Evolutionary conservation across 208 protist species (phyloP), one percentile per base, ranked within the genome.

Genomic region (Trypanosoma avium): DNA sequence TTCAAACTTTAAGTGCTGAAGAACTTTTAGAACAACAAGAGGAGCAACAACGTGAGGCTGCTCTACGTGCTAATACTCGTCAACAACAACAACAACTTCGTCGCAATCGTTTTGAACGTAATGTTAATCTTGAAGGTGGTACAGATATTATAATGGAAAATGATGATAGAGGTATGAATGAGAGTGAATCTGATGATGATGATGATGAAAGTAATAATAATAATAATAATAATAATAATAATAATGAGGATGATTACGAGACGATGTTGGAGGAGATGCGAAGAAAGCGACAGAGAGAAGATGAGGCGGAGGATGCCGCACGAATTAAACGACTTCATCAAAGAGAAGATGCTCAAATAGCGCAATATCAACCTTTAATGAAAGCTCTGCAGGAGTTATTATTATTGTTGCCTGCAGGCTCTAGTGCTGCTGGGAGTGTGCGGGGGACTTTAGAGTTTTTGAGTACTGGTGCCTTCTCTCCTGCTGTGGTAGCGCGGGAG

Each of bases 371-470:
- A 7, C 64, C 53, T 3, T 47, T 91, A 21, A 62, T 74, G 8
- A 66, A 63, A 1, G 76, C 82, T 3, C 43, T 94, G 19, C 64
- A 75, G 33, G 56, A 70, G 8, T n/a, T 89, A 22, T 33, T 86
- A 0, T 38, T 59, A 26, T 40, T 53, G 4, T 46, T 90, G 7
- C 77, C 82, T 2, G 73, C 70, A 65, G 55, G 70, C 12, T 65
- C 80, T 0, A 76, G 79, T 19, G 69, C 73, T 21, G 82, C 79
- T 24, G 81, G 79, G 3, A 70, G 73, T 2, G 80, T 95, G 10
- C 57, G 83, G 36, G 86, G 86, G 26, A 90, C 84, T 27, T 48
- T 95, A 9, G 73, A 79, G 22, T 92, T 90, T 38, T 45, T 92
- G 22, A 36, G 60, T 10, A 75, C 73, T 27, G 70, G 82, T 9